Percentiles rank a stretch among this genome's conserved stretches.
These are phyloP conservation scores for Auricularia cornea DNA, from an alignment of 768 basidiomycete genomes.

Conservation along the genomic window DNA sequence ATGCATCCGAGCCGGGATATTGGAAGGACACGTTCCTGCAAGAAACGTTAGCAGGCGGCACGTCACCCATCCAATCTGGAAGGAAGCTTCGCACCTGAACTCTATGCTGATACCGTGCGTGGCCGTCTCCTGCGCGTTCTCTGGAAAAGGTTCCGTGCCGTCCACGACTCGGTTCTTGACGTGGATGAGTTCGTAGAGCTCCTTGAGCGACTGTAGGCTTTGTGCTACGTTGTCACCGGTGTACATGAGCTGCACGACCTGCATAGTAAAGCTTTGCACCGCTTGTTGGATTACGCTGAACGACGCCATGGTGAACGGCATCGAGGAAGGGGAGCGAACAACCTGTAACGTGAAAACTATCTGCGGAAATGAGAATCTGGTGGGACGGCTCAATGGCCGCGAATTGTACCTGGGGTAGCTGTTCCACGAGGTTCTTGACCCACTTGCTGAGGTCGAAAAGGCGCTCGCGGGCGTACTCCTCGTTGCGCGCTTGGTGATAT, in stretches of 20 bases:
- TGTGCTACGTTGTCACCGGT: background rate
- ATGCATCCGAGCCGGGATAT: slow-evolving; percentile 21
- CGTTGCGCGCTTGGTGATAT: slow-evolving; percentile 16
- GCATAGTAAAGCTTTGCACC: slow-evolving; percentile 38
- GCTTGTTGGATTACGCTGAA: slow-evolving; percentile 51
- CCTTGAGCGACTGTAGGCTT: slow-evolving; percentile 4
- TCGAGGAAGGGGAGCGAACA: slow-evolving; percentile 50
- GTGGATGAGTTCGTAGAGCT: slow-evolving; percentile 4
- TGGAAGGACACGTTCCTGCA: slow-evolving; percentile 9
- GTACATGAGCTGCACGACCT: slow-evolving; percentile 44
- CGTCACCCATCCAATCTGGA: background rate
- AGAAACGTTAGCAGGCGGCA: background rate
- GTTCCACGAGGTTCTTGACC: background rate
- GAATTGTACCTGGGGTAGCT: background rate
- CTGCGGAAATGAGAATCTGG: slow-evolving; percentile 19
- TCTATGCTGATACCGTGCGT: slow-evolving; percentile 4
- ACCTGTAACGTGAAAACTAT: slow-evolving; percentile 58
- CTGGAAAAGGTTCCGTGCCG: slow-evolving; percentile 5
- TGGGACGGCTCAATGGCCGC: background rate
- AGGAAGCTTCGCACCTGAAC: slow-evolving; percentile 1
- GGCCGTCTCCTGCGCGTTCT: background rate
- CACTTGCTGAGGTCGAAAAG: background rate
- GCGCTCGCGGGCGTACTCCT: background rate
- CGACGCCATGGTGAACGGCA: slow-evolving; percentile 59
- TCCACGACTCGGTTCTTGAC: slow-evolving; percentile 2